Conservation (phyloP, 148 eudicot genomes). For the Talinum fruticosum region DNA sequence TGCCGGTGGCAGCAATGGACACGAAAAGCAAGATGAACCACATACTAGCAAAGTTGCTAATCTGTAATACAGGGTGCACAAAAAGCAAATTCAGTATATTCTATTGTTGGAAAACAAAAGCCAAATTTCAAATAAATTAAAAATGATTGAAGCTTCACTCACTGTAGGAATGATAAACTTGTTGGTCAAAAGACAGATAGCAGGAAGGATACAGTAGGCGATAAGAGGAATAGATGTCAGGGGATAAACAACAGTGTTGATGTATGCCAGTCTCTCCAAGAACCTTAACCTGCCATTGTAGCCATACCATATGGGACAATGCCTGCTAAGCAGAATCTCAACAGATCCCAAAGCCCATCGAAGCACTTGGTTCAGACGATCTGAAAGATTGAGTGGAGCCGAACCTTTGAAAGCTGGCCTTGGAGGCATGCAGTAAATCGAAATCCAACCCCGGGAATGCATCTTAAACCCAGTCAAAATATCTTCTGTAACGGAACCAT, state of each 20-base stretch:
- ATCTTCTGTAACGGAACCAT: conserved; percentile 91
- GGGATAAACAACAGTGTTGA: conserved; percentile 74
- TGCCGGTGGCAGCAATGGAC: conserved; percentile 69
- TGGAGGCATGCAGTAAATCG: conserved; percentile 79
- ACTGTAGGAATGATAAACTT: conserved; percentile 80
- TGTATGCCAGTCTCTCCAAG: conserved; percentile 69
- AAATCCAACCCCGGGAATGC: conserved; percentile 94
- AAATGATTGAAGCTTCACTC: not conserved
- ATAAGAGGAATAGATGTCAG: conserved; percentile 67
- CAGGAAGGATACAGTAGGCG: conserved; percentile 61
- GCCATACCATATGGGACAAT: conserved; percentile 84
- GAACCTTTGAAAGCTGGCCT: conserved; percentile 85
- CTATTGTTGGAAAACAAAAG: not conserved
- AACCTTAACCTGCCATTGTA: conserved; percentile 66
- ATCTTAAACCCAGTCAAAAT: conserved; percentile 88
- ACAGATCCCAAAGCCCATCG: conserved; percentile 91
- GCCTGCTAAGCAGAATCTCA: conserved; percentile 75
- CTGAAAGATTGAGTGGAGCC: conserved; percentile 87
- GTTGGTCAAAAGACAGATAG: conserved; percentile 68
- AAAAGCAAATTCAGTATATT: not conserved
- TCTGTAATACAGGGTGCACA: conserved; percentile 36
- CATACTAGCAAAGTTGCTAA: conserved; percentile 64
- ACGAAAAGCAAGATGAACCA: conserved; percentile 71
- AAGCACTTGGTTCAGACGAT: conserved; percentile 86
- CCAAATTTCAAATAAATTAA: not conserved